phyloP scores from a whole-genome alignment of 495 filamentous ascomycete genomes.

The Neurospora sp. region DNA sequence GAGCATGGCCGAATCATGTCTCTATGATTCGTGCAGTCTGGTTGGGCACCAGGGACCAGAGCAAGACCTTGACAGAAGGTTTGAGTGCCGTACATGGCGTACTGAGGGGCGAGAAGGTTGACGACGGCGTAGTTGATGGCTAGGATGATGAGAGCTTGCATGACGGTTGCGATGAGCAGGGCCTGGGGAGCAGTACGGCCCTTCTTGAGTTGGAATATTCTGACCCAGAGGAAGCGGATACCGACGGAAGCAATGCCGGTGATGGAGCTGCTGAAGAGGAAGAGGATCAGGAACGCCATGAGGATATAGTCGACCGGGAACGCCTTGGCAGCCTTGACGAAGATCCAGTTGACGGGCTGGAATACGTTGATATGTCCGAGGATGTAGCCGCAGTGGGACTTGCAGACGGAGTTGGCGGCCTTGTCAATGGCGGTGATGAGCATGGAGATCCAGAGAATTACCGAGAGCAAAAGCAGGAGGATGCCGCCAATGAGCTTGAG shows the following conservation, averaged over 20 bases:
- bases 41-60: conserved; percentile 45
- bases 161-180: conserved; percentile 79
- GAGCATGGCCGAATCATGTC: conserved; percentile 72
- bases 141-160: conserved; percentile 79
- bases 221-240: conserved; percentile 92
- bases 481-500: conserved; percentile 81
- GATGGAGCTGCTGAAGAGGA: conserved; percentile 80
- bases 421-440: conserved; percentile 94
- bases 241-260: conserved; percentile 78
- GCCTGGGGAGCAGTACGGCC: conserved; percentile 88
- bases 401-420: conserved; percentile 87
- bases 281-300: conserved; percentile 69
- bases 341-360: conserved; percentile 87
- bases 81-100: conserved; percentile 88
- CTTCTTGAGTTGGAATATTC: conserved; percentile 78
- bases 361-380: conserved; percentile 86
- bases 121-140: conserved; percentile 85
- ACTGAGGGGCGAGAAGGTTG: conserved; percentile 89
- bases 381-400: conserved; percentile 83
- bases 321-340: conserved; percentile 68
- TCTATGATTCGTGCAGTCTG: conserved; percentile 67
- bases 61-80: conserved; percentile 73
- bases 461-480: conserved; percentile 55
- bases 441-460: conserved; percentile 83
- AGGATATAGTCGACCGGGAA: conserved; percentile 92